These are phyloP conservation scores for Lyophyllum decastes DNA, from an alignment of 768 basidiomycete genomes.

Conservation along the genomic window DNA sequence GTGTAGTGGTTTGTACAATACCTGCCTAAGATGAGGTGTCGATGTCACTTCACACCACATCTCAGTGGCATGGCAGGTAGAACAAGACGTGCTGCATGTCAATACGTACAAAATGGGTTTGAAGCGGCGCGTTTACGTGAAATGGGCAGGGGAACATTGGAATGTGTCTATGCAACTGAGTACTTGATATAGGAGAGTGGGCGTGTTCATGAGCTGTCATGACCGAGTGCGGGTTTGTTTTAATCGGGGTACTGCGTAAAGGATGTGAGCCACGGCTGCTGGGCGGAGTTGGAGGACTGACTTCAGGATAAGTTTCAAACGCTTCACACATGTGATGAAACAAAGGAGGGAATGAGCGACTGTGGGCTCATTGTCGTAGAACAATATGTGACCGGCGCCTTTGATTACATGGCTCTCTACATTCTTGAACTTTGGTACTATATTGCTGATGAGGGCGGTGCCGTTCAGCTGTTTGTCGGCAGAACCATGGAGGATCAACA, in stretches of 20 bases:
- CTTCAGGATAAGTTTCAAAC: too few relatives aligned
- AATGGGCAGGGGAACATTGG: too few relatives aligned
- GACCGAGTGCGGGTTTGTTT: neutral
- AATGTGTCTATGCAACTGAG: too few relatives aligned
- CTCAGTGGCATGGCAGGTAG: too few relatives aligned
- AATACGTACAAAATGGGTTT: too few relatives aligned
- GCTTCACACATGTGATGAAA: neutral
- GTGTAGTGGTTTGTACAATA: too few relatives aligned
- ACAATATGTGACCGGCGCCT: conserved; percentile 31
- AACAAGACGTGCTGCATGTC: too few relatives aligned
- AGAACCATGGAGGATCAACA: conserved; percentile 26
- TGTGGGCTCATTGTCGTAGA: conserved; percentile 22
- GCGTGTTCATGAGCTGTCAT: neutral
- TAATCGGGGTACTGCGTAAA: neutral
- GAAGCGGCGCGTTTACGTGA: too few relatives aligned
- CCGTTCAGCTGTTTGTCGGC: conserved; percentile 26
- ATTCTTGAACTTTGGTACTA: conserved; percentile 33
- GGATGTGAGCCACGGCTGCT: neutral
- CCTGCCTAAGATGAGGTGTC: too few relatives aligned
- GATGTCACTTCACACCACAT: too few relatives aligned
- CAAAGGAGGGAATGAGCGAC: neutral
- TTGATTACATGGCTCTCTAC: conserved; percentile 27
- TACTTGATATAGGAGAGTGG: neutral
- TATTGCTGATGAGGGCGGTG: conserved; percentile 24
- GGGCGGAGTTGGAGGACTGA: too few relatives aligned